Evolutionary conservation across 371 early-diverging fungal species (phyloP).

Genomic region (Mycotypha africana): DNA sequence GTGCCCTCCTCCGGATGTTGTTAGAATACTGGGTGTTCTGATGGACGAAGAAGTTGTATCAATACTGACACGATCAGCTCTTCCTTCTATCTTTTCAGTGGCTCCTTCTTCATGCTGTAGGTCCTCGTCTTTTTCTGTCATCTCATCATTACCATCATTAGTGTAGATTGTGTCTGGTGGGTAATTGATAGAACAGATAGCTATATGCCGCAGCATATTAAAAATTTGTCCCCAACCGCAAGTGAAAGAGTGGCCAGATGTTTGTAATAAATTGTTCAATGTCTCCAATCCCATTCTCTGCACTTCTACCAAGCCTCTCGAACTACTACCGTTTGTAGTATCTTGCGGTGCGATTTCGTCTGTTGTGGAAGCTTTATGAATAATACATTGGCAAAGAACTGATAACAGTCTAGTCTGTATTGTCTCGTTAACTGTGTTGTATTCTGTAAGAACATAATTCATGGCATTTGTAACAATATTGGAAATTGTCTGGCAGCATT

Average conservation of each 20-base stretch:
- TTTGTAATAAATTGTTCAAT: slow-evolving; percentile 83
- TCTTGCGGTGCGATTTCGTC: slow-evolving; percentile 13
- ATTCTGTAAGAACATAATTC: slow-evolving; percentile 53
- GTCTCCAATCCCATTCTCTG: slow-evolving; percentile 86
- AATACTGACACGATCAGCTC: slow-evolving; percentile 20
- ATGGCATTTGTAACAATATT: slow-evolving; percentile 76
- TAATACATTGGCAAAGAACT: slow-evolving; percentile 42
- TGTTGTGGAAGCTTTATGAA: slow-evolving; percentile 15
- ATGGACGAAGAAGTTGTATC: slow-evolving; percentile 30
- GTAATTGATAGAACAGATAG: slow-evolving; percentile 17
- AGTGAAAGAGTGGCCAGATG: slow-evolving; percentile 84
- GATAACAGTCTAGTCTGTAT: slow-evolving; percentile 47
- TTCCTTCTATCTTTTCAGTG: background rate
- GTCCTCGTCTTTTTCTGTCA: slow-evolving; percentile 3
- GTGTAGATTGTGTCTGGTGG: slow-evolving; percentile 17
- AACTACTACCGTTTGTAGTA: background rate
- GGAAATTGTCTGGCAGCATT: slow-evolving; percentile 78
- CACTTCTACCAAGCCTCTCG: slow-evolving; percentile 56
- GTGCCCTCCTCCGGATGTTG: slow-evolving; percentile 13
- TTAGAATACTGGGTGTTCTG: slow-evolving; percentile 6
- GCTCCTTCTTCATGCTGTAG: background rate
- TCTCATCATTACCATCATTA: slow-evolving; percentile 8
- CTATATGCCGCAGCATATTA: slow-evolving; percentile 74
- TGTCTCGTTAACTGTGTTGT: slow-evolving; percentile 48
- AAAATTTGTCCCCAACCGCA: slow-evolving; percentile 89